Evolutionary conservation across 2,329 filamentous ascomycete genomes (phyloP), one percentile per base, ranked within the genome.

Genomic region (Diplodia sapinea): DNA sequence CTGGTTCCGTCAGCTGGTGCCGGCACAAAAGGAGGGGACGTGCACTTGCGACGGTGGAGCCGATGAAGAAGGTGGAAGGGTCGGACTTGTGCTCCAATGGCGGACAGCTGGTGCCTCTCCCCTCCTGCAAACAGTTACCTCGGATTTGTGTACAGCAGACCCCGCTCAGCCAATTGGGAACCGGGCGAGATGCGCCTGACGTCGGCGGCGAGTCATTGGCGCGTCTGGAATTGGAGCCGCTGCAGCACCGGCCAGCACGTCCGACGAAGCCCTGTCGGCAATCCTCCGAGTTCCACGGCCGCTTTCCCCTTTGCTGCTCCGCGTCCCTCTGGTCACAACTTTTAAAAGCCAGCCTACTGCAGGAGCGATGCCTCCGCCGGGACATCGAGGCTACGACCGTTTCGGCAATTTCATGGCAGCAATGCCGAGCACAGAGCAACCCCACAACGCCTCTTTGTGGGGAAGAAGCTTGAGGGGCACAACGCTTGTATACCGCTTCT

Each of bases 401-500:
- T 63, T n/a, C 59, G 59, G 59, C 59, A 63, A 63, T 51, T 51
- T 61, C 20, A 31, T 13, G 15, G 40, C 12, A 17, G 29, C 59
- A 63, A 38, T 63, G 43, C 59, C 59, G 59, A 51, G 59, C 43
- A 62, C 17, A 38, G 40, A 33, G 43, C 40, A 51, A 63, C 59
- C 59, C 59, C 59, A 51, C 59, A 63, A 63, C 59, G 59, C 47
- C 59, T 63, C 59, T 63, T 63, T 63, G 59, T 51, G 59, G 59
- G 59, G 59, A 51, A 51, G 29, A 36, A n/a, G 57, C 57, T 29
- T 62, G 57, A 62, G 57, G 40, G 57, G 57, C 26, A 50, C 26
- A 11, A 29, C 57, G 26, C 26, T 17, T 62, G 26, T 36, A 31
- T 38, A 40, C 31, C 33, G 54, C 31, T 36, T 33, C 8, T 47